Conservation (phyloP, 768 basidiomycete genomes). For the Rhizopogon salebrosus region DNA sequence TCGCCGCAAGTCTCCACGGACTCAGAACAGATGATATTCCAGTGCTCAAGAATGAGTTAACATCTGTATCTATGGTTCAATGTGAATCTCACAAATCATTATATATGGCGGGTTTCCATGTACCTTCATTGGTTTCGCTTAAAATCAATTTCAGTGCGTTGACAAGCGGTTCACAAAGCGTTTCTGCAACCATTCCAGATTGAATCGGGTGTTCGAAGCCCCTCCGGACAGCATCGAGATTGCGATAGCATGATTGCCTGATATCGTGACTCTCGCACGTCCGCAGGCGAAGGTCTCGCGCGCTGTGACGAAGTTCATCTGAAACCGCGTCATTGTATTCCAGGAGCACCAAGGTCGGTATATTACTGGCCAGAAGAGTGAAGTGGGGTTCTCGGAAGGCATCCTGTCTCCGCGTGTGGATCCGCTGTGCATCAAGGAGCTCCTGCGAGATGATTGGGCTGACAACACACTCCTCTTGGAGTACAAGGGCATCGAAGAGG, state of each 20-base stretch:
- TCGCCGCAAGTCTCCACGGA: conserved; percentile 81
- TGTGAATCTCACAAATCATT: conserved; percentile 2
- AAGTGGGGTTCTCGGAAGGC: conserved; percentile 69
- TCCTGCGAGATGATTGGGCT: conserved; percentile 37
- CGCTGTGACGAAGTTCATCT: conserved; percentile 41
- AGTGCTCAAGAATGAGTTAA: conserved; percentile 49
- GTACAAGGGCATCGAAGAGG: conserved; percentile 55
- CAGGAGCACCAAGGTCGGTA: conserved; percentile 66
- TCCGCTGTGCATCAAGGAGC: conserved; percentile 61
- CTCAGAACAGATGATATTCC: conserved; percentile 64
- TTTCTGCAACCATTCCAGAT: conserved; percentile 41
- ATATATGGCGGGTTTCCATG: conserved; percentile 6
- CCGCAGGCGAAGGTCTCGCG: conserved; percentile 46
- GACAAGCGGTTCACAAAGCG: conserved; percentile 56
- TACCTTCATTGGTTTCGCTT: conserved; percentile 58
- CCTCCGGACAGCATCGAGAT: conserved; percentile 62
- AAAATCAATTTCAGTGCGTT: conserved; percentile 64
- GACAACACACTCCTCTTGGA: conserved; percentile 44
- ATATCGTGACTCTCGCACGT: conserved; percentile 66
- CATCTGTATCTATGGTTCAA: conserved; percentile 30
- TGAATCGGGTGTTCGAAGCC: conserved; percentile 64
- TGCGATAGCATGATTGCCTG: conserved; percentile 69
- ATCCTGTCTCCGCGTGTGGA: conserved; percentile 63
- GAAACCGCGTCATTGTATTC: conserved; percentile 57
- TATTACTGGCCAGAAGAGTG: conserved; percentile 49